Percentiles rank a stretch among this genome's conserved stretches.
Conservation (phyloP, 495 filamentous ascomycete genomes). For the Lophiotrema nucula region DNA sequence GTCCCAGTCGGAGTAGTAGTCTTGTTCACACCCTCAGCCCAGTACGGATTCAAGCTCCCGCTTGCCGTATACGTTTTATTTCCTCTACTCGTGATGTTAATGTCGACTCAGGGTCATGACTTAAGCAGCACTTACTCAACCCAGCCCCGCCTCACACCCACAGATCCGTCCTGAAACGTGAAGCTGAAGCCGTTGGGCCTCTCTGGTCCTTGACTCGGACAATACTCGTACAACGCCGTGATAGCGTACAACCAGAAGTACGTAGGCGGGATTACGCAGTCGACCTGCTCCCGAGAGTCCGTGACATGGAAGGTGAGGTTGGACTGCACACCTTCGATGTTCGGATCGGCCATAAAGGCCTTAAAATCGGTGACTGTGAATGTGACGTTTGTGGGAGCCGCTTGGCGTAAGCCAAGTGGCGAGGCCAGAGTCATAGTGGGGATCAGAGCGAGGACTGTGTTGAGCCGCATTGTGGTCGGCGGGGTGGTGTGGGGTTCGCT, state of each 20-base stretch:
- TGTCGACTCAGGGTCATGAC: too few relatives aligned
- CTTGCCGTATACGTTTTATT: too few relatives aligned
- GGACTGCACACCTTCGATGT: slow-evolving; percentile 18
- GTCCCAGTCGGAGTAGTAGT: too few relatives aligned
- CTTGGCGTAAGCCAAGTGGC: slow-evolving; percentile 9
- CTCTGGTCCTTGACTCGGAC: too few relatives aligned
- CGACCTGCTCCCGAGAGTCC: slow-evolving; percentile 5
- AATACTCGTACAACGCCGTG: slow-evolving; percentile 12
- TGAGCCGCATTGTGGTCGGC: background rate
- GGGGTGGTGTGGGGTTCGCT: background rate
- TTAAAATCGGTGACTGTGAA: slow-evolving; percentile 12
- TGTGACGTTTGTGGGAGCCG: background rate
- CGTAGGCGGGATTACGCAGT: slow-evolving; percentile 16
- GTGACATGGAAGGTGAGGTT: slow-evolving; percentile 22
- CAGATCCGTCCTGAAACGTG: slow-evolving; percentile 2
- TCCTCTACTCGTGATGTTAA: too few relatives aligned
- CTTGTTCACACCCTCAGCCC: too few relatives aligned
- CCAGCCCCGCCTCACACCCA: slow-evolving; percentile 20
- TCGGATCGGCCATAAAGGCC: slow-evolving; percentile 17
- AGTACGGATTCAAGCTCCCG: too few relatives aligned
- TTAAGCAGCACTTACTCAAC: too few relatives aligned
- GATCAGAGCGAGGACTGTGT: background rate
- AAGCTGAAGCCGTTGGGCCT: slow-evolving; percentile 1
- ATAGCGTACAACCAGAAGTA: slow-evolving; percentile 23
- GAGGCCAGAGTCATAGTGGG: background rate